Conservation (phyloP, 805 yeast species). For the Kodamaea kakaduensis region DNA sequence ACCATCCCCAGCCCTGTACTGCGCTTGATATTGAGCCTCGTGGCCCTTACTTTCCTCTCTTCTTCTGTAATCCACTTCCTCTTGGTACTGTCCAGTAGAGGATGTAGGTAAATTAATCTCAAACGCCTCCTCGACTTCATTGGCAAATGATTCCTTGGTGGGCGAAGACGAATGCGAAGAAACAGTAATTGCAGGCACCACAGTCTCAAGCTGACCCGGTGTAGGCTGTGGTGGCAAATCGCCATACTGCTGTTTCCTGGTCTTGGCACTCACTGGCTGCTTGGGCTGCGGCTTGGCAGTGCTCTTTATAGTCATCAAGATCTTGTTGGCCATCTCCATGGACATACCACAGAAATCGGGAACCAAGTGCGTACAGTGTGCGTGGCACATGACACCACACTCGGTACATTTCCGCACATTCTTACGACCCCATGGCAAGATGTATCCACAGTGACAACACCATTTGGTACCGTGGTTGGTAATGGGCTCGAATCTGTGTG, state of each 20-base stretch:
- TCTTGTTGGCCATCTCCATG: slow-evolving; percentile 92
- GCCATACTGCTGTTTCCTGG: slow-evolving; percentile 6
- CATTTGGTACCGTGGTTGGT: slow-evolving; percentile 95
- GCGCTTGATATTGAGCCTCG: too few relatives aligned
- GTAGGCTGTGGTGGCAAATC: slow-evolving; percentile 5
- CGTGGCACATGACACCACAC: slow-evolving; percentile 94
- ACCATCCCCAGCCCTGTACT: slow-evolving; percentile 4
- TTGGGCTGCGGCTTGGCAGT: slow-evolving; percentile 48
- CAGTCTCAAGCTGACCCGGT: slow-evolving; percentile 1
- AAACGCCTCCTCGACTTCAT: slow-evolving; percentile 10
- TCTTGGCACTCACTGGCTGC: slow-evolving; percentile 5
- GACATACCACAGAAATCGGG: slow-evolving; percentile 99
- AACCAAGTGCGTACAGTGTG: slow-evolving; percentile 87
- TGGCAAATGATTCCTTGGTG: slow-evolving; percentile 1
- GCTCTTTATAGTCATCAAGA: slow-evolving; percentile 75
- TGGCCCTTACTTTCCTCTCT: slow-evolving; percentile 9
- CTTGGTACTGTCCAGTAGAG: slow-evolving; percentile 23
- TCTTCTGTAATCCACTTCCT: slow-evolving; percentile 20
- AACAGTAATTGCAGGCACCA: slow-evolving; percentile 10
- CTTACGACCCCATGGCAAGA: slow-evolving; percentile 91
- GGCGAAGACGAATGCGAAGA: slow-evolving; percentile 3
- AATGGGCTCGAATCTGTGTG: slow-evolving; percentile 92
- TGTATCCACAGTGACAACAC: slow-evolving; percentile 99
- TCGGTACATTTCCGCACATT: slow-evolving; percentile 89
- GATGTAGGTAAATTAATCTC: slow-evolving; percentile 29